A percentile compares a stretch with the other conserved stretches of the same genome.
Evolutionary conservation across 768 basidiomycete species (phyloP).

Genomic region (Phlebiopsis gigantea): DNA sequence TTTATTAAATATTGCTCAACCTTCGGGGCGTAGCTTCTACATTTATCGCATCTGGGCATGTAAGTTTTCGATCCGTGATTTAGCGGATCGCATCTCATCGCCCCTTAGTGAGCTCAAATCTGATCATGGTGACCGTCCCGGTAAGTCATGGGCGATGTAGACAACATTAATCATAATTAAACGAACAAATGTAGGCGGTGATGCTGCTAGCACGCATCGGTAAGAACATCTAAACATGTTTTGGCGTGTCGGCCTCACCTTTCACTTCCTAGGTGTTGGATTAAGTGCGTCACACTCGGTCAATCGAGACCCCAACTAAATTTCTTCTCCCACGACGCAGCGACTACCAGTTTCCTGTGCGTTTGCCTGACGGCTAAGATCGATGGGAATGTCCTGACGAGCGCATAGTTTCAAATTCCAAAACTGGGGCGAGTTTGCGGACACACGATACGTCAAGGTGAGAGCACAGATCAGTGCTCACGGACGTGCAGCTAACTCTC

Average conservation of each 20-base stretch:
- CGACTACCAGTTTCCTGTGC: background rate
- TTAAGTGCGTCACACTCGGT: background rate
- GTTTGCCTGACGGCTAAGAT: too few species aligned
- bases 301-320: too few species aligned
- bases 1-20: too few species aligned
- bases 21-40: too few species aligned
- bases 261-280: background rate
- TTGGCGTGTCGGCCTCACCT: background rate
- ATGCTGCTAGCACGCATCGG: background rate
- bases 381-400: background rate
- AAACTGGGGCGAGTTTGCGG: background rate
- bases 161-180: background rate
- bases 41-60: constrained; percentile 7
- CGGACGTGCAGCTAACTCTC: background rate
- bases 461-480: background rate
- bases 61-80: background rate
- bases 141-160: background rate
- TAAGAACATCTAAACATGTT: background rate
- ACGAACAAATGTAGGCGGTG: background rate
- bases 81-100: background rate
- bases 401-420: background rate
- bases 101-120: background rate
- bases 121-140: constrained; percentile 2
- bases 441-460: background rate
- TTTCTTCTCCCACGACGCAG: background rate